Evolutionary conservation across 176 grass and related monocot species (phyloP).

Genomic region (Musa acuminata): DNA sequence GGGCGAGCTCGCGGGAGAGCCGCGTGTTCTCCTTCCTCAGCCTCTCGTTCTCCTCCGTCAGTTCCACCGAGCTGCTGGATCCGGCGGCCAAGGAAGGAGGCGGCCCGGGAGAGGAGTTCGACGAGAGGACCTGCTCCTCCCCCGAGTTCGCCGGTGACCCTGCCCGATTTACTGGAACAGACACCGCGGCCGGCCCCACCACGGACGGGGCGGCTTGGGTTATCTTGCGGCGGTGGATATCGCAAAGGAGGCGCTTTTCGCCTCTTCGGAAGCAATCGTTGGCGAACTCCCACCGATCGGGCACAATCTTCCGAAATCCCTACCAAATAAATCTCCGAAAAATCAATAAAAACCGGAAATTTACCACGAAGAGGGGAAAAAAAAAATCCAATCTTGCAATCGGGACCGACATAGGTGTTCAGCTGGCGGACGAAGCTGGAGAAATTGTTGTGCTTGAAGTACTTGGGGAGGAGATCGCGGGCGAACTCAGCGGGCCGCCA

Average conservation of each 20-base stretch:
- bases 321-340: not conserved
- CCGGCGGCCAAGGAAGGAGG: not conserved
- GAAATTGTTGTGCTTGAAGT: conserved; percentile 26
- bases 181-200: not conserved
- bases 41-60: conserved; percentile 11
- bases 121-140: conserved; percentile 5
- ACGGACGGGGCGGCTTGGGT: not conserved
- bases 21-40: conserved; percentile 12
- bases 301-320: conserved; percentile 20
- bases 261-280: conserved; percentile 18
- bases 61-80: not conserved
- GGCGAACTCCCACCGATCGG: conserved; percentile 23
- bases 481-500: conserved; percentile 21
- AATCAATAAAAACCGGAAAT: not conserved
- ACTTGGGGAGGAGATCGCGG: conserved; percentile 16
- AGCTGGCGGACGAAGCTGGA: conserved; percentile 24
- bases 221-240: conserved; percentile 15
- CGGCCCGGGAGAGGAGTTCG: conserved; percentile 8
- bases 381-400: not conserved
- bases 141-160: conserved; percentile 11
- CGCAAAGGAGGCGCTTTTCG: conserved; percentile 8
- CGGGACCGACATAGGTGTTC: conserved; percentile 19
- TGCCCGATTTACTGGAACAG: not conserved
- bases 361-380: not conserved
- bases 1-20: conserved; percentile 5